Evolutionary conservation across 768 basidiomycete species (phyloP).

Genomic region (Panaeolus papilionaceus): DNA sequence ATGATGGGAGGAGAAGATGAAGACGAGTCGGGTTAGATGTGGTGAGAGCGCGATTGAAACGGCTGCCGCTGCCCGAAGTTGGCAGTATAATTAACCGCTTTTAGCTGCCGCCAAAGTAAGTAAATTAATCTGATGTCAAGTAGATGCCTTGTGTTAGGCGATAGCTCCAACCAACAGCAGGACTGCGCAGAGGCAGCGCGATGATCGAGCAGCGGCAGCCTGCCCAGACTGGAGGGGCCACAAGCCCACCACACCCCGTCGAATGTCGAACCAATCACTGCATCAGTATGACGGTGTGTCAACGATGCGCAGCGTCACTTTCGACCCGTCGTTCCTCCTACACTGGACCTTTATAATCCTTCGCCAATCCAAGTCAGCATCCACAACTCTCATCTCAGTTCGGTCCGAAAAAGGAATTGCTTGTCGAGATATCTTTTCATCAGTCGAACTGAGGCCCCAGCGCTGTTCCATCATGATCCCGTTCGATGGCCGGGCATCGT

Average conservation of each 20-base stretch:
- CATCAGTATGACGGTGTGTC: constrained; percentile 14
- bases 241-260: not conserved
- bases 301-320: constrained; percentile 18
- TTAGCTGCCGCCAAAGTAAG: constrained; percentile 4
- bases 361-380: constrained; percentile 17
- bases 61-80: constrained; percentile 5
- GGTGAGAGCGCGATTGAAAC: not conserved
- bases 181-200: not conserved
- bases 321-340: constrained; percentile 14
- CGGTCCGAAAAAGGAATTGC: constrained; percentile 14
- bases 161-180: not conserved
- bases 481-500: not conserved
- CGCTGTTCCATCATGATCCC: constrained; percentile 10
- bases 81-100: not conserved
- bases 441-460: constrained; percentile 5
- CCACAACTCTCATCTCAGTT: constrained; percentile 16
- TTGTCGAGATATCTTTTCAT: not conserved
- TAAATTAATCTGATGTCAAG: constrained; percentile 9
- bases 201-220: not conserved
- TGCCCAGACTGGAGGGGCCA: not conserved
- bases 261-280: not conserved
- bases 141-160: not conserved
- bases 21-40: constrained; percentile 5
- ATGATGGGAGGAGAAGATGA: not conserved
- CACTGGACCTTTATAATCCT: constrained; percentile 13